A percentile compares a stretch with the other conserved stretches of the same genome.
These are phyloP conservation scores for Xylaria arbuscula DNA, from an alignment of 2,329 filamentous ascomycete species.

Conservation along the genomic window DNA sequence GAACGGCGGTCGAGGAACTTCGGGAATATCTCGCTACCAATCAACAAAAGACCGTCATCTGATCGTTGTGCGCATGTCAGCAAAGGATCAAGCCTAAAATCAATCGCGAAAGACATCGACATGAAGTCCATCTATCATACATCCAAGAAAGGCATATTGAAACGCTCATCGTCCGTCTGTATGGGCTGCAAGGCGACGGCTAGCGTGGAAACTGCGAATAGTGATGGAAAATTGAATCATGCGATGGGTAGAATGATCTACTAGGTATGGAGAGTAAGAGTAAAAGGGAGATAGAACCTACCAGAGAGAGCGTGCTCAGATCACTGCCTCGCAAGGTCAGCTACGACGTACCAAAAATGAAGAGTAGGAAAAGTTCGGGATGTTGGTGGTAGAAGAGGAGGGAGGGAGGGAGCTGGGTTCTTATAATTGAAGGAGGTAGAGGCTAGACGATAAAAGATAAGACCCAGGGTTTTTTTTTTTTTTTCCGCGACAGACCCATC, in stretches of 20 bases:
- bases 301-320: neutral
- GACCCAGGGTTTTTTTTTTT: too few species aligned
- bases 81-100: neutral
- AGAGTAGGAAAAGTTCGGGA: neutral
- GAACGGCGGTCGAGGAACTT: neutral
- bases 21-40: too few species aligned
- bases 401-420: too few species aligned
- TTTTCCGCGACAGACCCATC: too few species aligned
- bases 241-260: neutral
- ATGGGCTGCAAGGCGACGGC: constrained; percentile 11
- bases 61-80: neutral
- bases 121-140: constrained; percentile 7
- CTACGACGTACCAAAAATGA: neutral
- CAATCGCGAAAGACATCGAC: neutral
- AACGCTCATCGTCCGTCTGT: neutral
- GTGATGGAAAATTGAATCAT: constrained; percentile 14
- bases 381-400: neutral
- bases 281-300: neutral
- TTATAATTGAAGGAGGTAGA: too few species aligned
- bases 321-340: too few species aligned
- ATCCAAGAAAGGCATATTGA: constrained; percentile 19
- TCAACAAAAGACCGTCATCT: too few species aligned
- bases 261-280: neutral
- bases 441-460: too few species aligned
- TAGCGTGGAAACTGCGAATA: constrained; percentile 23